A percentile compares a stretch with the other conserved stretches of the same genome.
phyloP scores from a whole-genome alignment of 176 grass and related monocot species.

The Pontederia crassipes region DNA sequence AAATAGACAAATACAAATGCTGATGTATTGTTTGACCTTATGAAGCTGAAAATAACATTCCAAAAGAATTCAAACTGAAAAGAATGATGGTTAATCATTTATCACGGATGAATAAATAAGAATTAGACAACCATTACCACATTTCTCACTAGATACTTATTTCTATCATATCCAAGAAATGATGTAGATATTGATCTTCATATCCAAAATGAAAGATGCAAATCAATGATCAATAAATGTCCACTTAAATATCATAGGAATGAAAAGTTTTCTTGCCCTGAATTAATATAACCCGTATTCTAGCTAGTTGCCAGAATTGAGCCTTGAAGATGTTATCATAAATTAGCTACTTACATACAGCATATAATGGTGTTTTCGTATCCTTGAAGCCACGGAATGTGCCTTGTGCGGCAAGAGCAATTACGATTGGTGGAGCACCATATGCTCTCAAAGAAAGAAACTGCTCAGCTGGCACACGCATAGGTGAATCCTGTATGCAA shows the following conservation, averaged over 20 bases:
- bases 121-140: too few relatives aligned
- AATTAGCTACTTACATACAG: conserved; percentile 44
- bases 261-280: too few relatives aligned
- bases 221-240: too few relatives aligned
- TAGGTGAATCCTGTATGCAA: conserved; percentile 65
- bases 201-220: too few relatives aligned
- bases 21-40: background rate
- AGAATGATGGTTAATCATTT: too few relatives aligned
- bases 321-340: background rate
- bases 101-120: too few relatives aligned
- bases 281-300: too few relatives aligned
- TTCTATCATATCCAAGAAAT: too few relatives aligned
- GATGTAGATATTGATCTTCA: too few relatives aligned
- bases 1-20: background rate
- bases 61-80: background rate
- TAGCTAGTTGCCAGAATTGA: background rate
- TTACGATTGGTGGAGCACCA: conserved; percentile 76
- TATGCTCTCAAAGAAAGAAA: conserved; percentile 81
- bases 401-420: conserved; percentile 92
- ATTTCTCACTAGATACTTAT: too few relatives aligned
- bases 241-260: too few relatives aligned
- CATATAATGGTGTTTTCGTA: conserved; percentile 91
- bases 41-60: background rate
- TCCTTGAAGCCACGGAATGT: conserved; percentile 93
- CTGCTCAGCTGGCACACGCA: conserved; percentile 66